These are phyloP conservation scores for Sanguinoderma infundibulare DNA, from an alignment of 1,284 basidiomycete genomes.

Conservation along the genomic window DNA sequence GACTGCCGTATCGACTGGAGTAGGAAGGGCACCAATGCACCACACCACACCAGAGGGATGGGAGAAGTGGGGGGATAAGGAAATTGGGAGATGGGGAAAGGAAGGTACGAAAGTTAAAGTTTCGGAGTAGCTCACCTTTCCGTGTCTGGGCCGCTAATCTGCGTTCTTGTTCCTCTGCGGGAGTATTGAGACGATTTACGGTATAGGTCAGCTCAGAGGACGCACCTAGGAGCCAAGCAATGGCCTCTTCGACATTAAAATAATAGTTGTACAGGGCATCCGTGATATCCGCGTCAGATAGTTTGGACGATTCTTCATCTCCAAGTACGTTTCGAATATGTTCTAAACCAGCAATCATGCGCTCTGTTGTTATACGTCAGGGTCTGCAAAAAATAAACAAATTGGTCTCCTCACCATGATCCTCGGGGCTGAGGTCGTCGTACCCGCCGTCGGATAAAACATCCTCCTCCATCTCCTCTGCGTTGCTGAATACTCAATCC, in stretches of 20 bases:
- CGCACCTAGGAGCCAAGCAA: constrained; percentile 74
- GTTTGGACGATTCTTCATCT: constrained; percentile 61
- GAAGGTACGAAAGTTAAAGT: constrained; percentile 35
- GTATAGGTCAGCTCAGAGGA: neutral
- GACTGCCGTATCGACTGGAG: constrained; percentile 26
- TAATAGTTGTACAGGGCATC: constrained; percentile 89
- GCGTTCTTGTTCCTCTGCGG: constrained; percentile 63
- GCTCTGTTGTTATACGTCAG: constrained; percentile 51
- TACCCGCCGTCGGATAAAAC: constrained; percentile 73
- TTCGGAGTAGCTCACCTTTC: constrained; percentile 75
- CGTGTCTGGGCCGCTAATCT: constrained; percentile 64
- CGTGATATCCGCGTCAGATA: constrained; percentile 78
- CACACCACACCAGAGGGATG: constrained; percentile 22
- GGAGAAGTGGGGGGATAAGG: constrained; percentile 3
- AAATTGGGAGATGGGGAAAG: constrained; percentile 25
- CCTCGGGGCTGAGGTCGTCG: constrained; percentile 70
- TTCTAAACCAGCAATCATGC: constrained; percentile 74
- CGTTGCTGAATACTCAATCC: neutral
- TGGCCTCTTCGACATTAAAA: constrained; percentile 84
- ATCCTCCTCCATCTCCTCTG: constrained; percentile 81
- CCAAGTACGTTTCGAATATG: constrained; percentile 73
- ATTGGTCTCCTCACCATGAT: constrained; percentile 54
- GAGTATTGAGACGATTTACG: neutral
- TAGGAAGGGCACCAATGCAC: constrained; percentile 26
- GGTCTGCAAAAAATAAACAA: neutral